Evolutionary conservation across 2,329 filamentous ascomycete genomes (phyloP).

Genomic region (Atkinsonella hypoxylon): DNA sequence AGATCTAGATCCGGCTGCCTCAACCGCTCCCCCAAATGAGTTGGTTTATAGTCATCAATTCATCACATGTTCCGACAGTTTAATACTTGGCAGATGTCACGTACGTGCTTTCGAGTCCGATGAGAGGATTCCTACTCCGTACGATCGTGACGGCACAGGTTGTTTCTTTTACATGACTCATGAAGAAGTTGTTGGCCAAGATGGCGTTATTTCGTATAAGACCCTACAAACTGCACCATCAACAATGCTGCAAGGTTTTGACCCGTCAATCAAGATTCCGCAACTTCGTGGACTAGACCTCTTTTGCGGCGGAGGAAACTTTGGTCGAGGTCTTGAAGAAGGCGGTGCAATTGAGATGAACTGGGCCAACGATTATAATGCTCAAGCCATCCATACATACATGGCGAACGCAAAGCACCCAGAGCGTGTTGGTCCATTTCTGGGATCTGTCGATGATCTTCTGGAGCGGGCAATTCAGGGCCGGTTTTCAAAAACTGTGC

Average conservation of each 20-base stretch:
- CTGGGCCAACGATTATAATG: slow-evolving; percentile 56
- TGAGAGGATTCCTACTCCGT: slow-evolving; percentile 46
- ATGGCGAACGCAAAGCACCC: slow-evolving; percentile 47
- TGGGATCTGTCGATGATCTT: slow-evolving; percentile 62
- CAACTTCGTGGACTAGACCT: slow-evolving; percentile 54
- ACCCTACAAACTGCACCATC: slow-evolving; percentile 24
- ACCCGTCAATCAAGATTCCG: slow-evolving; percentile 24
- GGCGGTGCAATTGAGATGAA: slow-evolving; percentile 51
- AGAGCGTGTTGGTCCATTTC: slow-evolving; percentile 40
- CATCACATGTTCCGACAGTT: slow-evolving; percentile 21
- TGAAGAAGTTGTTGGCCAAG: not conserved
- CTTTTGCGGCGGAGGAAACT: slow-evolving; percentile 68
- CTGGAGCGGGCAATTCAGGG: slow-evolving; percentile 44
- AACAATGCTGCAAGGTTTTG: slow-evolving; percentile 41
- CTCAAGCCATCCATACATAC: slow-evolving; percentile 57
- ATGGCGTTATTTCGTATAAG: slow-evolving; percentile 12
- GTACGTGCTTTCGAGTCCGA: slow-evolving; percentile 40
- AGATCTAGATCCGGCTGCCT: slow-evolving; percentile 21
- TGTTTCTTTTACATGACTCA: slow-evolving; percentile 54
- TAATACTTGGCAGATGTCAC: slow-evolving; percentile 44
- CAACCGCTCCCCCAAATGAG: slow-evolving; percentile 37
- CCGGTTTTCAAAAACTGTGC: slow-evolving; percentile 32
- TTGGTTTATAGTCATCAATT: slow-evolving; percentile 42
- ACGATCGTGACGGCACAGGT: slow-evolving; percentile 51
- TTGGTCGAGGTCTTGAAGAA: slow-evolving; percentile 67